Evolutionary conservation across 306 rosid genomes (phyloP).

Genomic region (Prunus salicina): DNA sequence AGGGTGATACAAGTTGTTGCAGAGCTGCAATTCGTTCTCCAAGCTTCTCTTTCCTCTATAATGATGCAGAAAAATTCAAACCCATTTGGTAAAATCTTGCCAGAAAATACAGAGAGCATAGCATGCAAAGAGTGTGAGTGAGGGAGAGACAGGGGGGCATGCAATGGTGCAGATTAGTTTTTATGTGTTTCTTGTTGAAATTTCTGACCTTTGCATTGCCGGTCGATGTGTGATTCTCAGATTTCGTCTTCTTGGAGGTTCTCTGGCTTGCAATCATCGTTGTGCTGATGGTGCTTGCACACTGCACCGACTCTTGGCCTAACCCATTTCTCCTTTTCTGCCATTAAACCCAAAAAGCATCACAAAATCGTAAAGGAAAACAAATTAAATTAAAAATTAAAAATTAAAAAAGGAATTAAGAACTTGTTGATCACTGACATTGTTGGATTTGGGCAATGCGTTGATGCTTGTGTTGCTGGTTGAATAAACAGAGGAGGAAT

Average conservation of each 20-base stretch:
- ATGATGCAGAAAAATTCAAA: not conserved
- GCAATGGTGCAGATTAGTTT: conserved; percentile 6
- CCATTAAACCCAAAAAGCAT: not conserved
- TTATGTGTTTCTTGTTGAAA: not conserved
- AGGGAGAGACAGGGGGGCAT: not conserved
- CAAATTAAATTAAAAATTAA: not conserved
- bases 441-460: conserved; percentile 32
- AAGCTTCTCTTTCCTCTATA: conserved; percentile 73
- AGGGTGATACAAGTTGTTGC: conserved; percentile 93
- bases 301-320: conserved; percentile 28
- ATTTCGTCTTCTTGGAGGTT: conserved; percentile 49
- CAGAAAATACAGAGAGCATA: not conserved
- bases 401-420: not conserved
- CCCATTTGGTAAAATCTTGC: not conserved
- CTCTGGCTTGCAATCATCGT: conserved; percentile 30
- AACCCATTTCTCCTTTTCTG: conserved; percentile 64
- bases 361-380: not conserved
- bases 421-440: conserved; percentile 26
- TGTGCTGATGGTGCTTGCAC: conserved; percentile 7
- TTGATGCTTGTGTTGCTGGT: conserved; percentile 36
- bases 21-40: conserved; percentile 78
- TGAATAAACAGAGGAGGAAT: conserved; percentile 59
- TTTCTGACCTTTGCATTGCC: conserved; percentile 61
- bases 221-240: conserved; percentile 36
- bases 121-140: not conserved